Conservation (phyloP, 106 monocot species). For the Posidonia australis region DNA sequence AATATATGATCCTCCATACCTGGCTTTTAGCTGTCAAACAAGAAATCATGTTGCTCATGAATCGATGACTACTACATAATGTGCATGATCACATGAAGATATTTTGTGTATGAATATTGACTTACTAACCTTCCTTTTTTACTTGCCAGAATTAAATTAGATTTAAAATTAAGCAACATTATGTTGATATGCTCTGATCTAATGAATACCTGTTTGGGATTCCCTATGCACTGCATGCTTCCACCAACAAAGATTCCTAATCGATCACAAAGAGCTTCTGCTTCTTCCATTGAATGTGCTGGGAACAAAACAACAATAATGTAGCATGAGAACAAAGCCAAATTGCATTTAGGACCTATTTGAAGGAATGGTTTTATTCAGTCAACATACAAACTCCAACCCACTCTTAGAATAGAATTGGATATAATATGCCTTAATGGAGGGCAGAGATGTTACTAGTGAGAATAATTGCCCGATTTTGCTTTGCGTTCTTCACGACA, state of each 20-base stretch:
- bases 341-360: neutral
- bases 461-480: constrained; percentile 59
- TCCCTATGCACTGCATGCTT: constrained; percentile 70
- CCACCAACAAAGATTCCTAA: constrained; percentile 68
- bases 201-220: constrained; percentile 57
- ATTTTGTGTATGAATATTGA: no score
- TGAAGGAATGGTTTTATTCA: neutral
- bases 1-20: constrained; percentile 21
- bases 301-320: no score
- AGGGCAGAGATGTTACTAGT: constrained; percentile 34
- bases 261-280: constrained; percentile 70
- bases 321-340: neutral
- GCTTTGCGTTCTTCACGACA: constrained; percentile 69
- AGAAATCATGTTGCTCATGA: neutral
- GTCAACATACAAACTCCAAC: neutral
- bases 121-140: no score
- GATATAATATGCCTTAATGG: neutral
- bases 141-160: no score
- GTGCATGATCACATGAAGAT: no score
- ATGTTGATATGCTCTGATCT: no score
- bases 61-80: neutral
- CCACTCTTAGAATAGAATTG: neutral
- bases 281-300: constrained; percentile 97
- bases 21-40: constrained; percentile 10
- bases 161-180: no score